Conservation (phyloP, 805 yeast species). For the Yamadazyma scolyti region DNA sequence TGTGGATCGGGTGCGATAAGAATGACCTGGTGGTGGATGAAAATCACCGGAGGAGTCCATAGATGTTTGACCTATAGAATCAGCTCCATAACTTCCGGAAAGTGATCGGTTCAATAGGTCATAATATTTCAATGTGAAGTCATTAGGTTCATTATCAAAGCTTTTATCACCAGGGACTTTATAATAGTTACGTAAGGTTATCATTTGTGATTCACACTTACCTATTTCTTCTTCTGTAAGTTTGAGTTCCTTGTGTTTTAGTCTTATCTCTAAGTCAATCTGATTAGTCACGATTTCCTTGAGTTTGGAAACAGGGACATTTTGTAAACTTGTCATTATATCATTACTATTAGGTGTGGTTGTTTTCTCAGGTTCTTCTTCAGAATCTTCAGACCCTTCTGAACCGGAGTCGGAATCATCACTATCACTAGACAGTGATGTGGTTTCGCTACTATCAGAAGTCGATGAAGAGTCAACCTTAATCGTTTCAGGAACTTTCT, state of each 20-base stretch:
- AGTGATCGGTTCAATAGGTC: constrained; percentile 32
- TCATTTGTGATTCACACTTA: constrained; percentile 56
- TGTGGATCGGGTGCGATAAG: constrained; percentile 48
- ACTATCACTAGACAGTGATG: neutral
- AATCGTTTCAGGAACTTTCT: no score
- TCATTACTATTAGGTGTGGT: no score
- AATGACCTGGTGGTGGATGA: constrained; percentile 13
- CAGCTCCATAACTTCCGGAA: constrained; percentile 21
- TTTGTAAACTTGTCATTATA: constrained; percentile 8
- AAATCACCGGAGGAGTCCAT: neutral
- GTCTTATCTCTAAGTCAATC: constrained; percentile 55
- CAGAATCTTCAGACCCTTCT: constrained; percentile 1
- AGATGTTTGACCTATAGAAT: neutral
- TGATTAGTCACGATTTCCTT: constrained; percentile 40
- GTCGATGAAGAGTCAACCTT: neutral
- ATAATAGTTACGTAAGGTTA: constrained; percentile 44
- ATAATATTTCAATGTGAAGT: constrained; percentile 41
- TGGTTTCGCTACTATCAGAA: neutral
- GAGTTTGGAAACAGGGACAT: constrained; percentile 23
- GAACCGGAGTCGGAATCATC: no score
- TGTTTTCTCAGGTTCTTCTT: no score
- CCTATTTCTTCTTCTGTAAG: constrained; percentile 51
- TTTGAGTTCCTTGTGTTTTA: constrained; percentile 55
- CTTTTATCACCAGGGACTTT: constrained; percentile 37
- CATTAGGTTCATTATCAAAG: constrained; percentile 42